phyloP scores from a whole-genome alignment of 495 filamentous ascomycete species.

The Talaromyces ruber region DNA sequence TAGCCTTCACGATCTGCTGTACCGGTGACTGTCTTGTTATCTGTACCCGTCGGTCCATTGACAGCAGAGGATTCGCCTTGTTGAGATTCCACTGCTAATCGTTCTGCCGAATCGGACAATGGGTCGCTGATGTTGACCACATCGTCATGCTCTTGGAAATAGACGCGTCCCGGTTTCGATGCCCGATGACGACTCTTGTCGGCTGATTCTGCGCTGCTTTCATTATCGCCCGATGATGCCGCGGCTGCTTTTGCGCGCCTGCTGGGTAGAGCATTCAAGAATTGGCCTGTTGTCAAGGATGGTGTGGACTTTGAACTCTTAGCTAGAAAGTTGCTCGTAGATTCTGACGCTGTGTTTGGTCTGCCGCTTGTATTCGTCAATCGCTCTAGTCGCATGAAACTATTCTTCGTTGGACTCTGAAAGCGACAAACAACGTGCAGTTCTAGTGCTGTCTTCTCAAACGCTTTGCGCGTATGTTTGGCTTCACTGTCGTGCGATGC shows the following conservation, averaged over 20 bases:
- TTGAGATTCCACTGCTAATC: conserved; percentile 9
- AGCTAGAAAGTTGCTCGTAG: conserved; percentile 16
- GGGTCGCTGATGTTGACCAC: conserved; percentile 18
- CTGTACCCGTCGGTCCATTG: conserved; percentile 17
- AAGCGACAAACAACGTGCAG: conserved; percentile 36
- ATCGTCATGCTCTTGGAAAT: conserved; percentile 22
- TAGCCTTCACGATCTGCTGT: conserved; percentile 19
- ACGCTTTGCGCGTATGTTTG: conserved; percentile 35
- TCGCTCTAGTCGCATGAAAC: conserved; percentile 28
- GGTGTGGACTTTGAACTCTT: conserved; percentile 34
- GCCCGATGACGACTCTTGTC: background rate
- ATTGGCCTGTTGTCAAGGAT: conserved; percentile 15
- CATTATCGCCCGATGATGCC: background rate
- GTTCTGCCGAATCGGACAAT: conserved; percentile 6
- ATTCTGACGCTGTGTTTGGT: conserved; percentile 7
- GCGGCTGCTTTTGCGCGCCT: background rate
- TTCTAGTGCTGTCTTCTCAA: conserved; percentile 35
- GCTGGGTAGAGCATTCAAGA: background rate
- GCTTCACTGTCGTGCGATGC: conserved; percentile 28
- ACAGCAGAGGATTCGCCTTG: background rate
- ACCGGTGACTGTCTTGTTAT: conserved; percentile 10
- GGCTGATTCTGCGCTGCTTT: background rate
- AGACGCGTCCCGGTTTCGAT: conserved; percentile 13
- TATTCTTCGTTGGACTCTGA: conserved; percentile 33
- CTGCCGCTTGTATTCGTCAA: conserved; percentile 18